Evolutionary conservation across 2,329 filamentous ascomycete genomes (phyloP).

Genomic region (Hypoxylon sp.): DNA sequence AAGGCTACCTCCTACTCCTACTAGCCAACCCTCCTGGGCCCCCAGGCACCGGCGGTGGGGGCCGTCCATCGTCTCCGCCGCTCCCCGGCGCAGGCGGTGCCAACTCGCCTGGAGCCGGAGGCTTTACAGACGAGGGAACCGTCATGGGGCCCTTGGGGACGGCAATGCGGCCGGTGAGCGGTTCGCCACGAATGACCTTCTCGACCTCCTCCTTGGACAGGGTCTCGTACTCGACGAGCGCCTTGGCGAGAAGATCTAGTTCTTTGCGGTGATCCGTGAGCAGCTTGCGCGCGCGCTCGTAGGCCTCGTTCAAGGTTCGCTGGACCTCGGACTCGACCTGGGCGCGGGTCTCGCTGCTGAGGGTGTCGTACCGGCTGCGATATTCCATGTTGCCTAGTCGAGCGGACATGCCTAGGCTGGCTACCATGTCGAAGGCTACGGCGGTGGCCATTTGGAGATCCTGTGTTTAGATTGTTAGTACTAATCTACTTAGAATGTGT

Average conservation of each 20-base stretch:
- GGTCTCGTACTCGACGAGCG: constrained; percentile 93
- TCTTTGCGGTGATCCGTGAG: constrained; percentile 80
- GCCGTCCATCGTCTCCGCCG: constrained; percentile 29
- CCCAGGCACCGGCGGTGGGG: constrained; percentile 41
- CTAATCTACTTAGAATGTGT: constrained; percentile 16
- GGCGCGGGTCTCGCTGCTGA: constrained; percentile 87
- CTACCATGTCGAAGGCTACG: constrained; percentile 87
- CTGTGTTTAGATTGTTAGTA: constrained; percentile 53
- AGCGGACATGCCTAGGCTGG: constrained; percentile 87
- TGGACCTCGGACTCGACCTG: constrained; percentile 90
- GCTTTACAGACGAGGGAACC: constrained; percentile 60
- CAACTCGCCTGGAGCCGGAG: constrained; percentile 38
- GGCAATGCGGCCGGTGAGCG: constrained; percentile 73
- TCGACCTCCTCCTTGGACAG: constrained; percentile 88
- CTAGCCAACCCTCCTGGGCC: constrained; percentile 38
- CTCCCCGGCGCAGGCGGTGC: constrained; percentile 32
- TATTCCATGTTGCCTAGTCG: constrained; percentile 91
- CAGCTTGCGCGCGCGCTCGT: constrained; percentile 75
- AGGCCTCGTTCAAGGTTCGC: constrained; percentile 81
- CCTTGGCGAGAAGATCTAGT: constrained; percentile 86
- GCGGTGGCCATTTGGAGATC: constrained; percentile 86
- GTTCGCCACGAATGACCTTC: constrained; percentile 87
- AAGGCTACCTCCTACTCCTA: too few species aligned
- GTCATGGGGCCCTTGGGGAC: constrained; percentile 70
- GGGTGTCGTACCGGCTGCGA: constrained; percentile 76